Percentiles rank a stretch among this genome's conserved stretches.
Evolutionary conservation across 768 basidiomycete species (phyloP).

Genomic region (Xanthoconium stramineum): DNA sequence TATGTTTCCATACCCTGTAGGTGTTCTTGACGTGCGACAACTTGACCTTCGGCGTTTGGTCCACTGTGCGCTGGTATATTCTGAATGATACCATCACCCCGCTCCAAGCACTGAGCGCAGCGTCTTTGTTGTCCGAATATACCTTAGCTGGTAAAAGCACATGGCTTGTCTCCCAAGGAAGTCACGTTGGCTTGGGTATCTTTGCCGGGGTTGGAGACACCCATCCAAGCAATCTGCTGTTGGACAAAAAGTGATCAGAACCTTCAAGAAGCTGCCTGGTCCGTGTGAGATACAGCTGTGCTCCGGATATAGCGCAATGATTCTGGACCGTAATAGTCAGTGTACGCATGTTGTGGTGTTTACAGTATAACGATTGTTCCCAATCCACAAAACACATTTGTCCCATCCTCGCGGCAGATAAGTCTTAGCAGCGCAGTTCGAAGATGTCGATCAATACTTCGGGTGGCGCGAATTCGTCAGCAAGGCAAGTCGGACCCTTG

Average conservation of each 20-base stretch:
- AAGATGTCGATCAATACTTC: slow-evolving; percentile 39
- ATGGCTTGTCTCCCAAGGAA: slow-evolving; percentile 36
- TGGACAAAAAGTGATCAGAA: slow-evolving; percentile 45
- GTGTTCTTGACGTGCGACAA: slow-evolving; percentile 23
- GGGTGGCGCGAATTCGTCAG: slow-evolving; percentile 55
- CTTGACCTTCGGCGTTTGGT: slow-evolving; percentile 31
- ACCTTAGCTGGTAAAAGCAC: slow-evolving; percentile 52
- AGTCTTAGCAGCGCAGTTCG: slow-evolving; percentile 60
- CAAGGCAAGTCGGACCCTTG: slow-evolving; percentile 11
- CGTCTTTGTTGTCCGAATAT: slow-evolving; percentile 47
- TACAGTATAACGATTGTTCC: slow-evolving; percentile 46
- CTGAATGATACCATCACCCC: slow-evolving; percentile 62
- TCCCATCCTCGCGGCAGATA: slow-evolving; percentile 50
- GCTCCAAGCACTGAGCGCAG: slow-evolving; percentile 44
- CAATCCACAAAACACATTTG: slow-evolving; percentile 40
- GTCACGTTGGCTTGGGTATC: slow-evolving; percentile 35
- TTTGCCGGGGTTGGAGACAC: slow-evolving; percentile 43
- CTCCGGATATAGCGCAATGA: slow-evolving; percentile 7
- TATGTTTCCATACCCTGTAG: slow-evolving; percentile 4
- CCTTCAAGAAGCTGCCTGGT: slow-evolving; percentile 32
- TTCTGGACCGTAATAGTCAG: slow-evolving; percentile 27
- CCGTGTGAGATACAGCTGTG: slow-evolving; percentile 30
- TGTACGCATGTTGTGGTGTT: not conserved
- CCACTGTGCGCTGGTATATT: slow-evolving; percentile 51
- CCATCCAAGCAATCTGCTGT: slow-evolving; percentile 35